A percentile compares a stretch with the other conserved stretches of the same genome.
phyloP scores from a whole-genome alignment of 2,329 filamentous ascomycete species.

The Hyphodiscus sp. region DNA sequence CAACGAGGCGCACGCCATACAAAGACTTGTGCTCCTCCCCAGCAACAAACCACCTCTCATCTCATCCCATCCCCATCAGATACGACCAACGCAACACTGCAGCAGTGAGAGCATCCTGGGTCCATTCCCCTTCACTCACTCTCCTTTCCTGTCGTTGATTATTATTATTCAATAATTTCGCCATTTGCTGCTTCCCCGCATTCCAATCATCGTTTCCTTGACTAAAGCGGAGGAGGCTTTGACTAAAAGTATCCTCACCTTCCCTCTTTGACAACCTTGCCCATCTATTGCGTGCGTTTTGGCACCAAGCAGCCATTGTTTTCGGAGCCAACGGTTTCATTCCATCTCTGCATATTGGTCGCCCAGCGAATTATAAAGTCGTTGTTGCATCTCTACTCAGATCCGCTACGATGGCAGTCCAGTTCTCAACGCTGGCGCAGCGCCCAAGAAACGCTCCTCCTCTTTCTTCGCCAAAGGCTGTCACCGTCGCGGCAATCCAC shows the following conservation, averaged over 20 bases:
- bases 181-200: neutral
- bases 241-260: slow-evolving; percentile 13
- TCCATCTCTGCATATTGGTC: no score
- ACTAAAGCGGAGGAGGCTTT: slow-evolving; percentile 15
- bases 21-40: neutral
- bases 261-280: neutral
- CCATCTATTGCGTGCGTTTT: neutral
- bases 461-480: neutral
- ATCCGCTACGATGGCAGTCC: neutral
- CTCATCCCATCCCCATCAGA: no score
- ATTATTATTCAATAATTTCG: neutral
- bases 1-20: neutral
- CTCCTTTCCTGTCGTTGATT: neutral
- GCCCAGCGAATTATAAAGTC: neutral
- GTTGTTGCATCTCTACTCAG: neutral
- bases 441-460: slow-evolving; percentile 3
- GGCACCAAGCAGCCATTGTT: neutral
- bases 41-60: neutral
- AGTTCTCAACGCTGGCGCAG: neutral
- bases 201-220: slow-evolving; percentile 13
- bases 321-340: neutral
- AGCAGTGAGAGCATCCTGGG: neutral
- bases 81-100: neutral
- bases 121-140: neutral
- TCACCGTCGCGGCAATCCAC: neutral